These are phyloP conservation scores for Talaromyces liani DNA, from an alignment of 495 filamentous ascomycete species.

Conservation along the genomic window DNA sequence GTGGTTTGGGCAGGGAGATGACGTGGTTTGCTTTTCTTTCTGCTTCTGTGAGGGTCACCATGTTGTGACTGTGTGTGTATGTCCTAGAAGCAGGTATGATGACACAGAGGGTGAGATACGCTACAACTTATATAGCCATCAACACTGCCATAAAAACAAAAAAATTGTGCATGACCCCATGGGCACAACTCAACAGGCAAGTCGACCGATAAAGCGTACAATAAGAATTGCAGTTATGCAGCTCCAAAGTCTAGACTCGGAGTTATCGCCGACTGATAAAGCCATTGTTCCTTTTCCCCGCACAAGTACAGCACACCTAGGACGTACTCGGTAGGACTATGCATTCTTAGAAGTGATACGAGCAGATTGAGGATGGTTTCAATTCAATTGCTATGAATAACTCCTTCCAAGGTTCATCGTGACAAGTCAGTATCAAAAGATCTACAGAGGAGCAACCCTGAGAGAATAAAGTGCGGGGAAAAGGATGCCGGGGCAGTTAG, in stretches of 20 bases:
- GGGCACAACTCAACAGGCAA: background rate
- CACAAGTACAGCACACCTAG: background rate
- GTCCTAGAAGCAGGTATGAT: background rate
- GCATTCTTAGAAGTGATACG: background rate
- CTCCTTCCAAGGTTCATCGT: background rate
- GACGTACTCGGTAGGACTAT: background rate
- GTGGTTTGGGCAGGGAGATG: slow-evolving; percentile 5
- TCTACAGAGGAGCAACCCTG: background rate
- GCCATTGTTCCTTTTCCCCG: background rate
- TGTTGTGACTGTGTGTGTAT: background rate
- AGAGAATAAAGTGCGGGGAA: background rate
- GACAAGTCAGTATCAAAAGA: background rate
- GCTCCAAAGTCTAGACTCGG: background rate
- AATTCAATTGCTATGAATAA: background rate
- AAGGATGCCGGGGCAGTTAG: background rate
- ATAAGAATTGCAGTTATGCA: background rate
- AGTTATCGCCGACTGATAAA: background rate
- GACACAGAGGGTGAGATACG: background rate
- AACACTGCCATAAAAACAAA: background rate
- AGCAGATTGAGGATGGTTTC: background rate
- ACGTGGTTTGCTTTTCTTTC: slow-evolving; percentile 7
- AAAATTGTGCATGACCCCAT: background rate
- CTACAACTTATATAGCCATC: background rate
- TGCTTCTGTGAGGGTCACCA: slow-evolving; percentile 1
- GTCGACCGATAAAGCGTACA: background rate